Percentiles rank a stretch among this genome's conserved stretches.
Conservation (phyloP, 495 filamentous ascomycete species). For the Aspergillus cristatus region DNA sequence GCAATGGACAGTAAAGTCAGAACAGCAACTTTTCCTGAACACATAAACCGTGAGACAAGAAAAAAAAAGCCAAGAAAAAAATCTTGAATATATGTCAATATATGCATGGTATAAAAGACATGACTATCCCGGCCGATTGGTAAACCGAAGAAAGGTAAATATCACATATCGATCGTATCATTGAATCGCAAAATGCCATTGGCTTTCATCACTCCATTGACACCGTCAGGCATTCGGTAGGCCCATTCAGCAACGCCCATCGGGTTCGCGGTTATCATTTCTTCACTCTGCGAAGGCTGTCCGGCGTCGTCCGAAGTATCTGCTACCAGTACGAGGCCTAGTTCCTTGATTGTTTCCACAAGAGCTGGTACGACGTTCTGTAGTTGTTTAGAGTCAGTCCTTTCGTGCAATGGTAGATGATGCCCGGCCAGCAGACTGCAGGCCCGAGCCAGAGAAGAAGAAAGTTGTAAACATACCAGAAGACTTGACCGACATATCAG, state of each 20-base stretch:
- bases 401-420: no score
- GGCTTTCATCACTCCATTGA: constrained; percentile 77
- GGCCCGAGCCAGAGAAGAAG: not conserved
- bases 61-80: constrained; percentile 1
- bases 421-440: not conserved
- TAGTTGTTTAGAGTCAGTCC: not conserved
- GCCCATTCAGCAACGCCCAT: constrained; percentile 33
- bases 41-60: not conserved
- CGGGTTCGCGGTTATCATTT: constrained; percentile 34
- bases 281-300: constrained; percentile 33
- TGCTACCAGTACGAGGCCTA: constrained; percentile 86
- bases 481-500: constrained; percentile 79
- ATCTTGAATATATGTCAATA: not conserved
- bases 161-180: constrained; percentile 89
- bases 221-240: constrained; percentile 51
- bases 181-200: constrained; percentile 88
- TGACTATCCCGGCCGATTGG: no score
- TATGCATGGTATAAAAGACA: no score
- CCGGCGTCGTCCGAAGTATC: constrained; percentile 57
- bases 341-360: constrained; percentile 84
- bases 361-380: constrained; percentile 90
- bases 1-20: constrained; percentile 5
- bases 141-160: no score
- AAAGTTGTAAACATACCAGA: constrained; percentile 50
- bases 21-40: not conserved